Conservation (phyloP, 208 protist species). For the Trypanosoma vivax region DNA sequence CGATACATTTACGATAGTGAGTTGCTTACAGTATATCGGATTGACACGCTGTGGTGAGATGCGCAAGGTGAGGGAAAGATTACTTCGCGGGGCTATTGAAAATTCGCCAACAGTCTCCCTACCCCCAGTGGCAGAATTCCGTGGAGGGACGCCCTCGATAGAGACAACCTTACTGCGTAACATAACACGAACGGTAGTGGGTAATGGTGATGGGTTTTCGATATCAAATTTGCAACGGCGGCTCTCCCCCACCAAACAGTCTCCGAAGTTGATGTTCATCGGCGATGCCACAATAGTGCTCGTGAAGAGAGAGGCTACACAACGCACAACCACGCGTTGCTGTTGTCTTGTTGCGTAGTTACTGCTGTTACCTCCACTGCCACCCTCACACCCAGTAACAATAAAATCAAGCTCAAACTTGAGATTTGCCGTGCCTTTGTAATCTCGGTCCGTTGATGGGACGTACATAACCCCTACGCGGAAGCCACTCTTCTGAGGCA, state of each 20-base stretch:
- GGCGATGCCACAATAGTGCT: conserved; percentile 70
- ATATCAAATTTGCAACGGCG: conserved; percentile 64
- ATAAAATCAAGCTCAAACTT: conserved; percentile 78
- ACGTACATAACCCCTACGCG: conserved; percentile 47
- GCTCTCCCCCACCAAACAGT: conserved; percentile 74
- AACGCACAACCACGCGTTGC: conserved; percentile 56
- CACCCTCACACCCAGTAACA: conserved; percentile 10
- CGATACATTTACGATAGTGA: conserved; percentile 71
- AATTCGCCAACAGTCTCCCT: conserved; percentile 64
- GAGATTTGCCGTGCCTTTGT: conserved; percentile 40
- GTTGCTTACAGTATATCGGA: conserved; percentile 76
- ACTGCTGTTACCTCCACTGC: background rate
- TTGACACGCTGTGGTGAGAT: conserved; percentile 84
- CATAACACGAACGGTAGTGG: conserved; percentile 56
- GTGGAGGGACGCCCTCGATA: conserved; percentile 48
- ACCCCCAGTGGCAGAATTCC: conserved; percentile 12
- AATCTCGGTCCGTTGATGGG: conserved; percentile 42
- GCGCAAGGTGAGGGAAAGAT: conserved; percentile 55
- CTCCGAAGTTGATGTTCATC: conserved; percentile 72
- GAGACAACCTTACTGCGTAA: conserved; percentile 84
- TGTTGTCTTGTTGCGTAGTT: conserved; percentile 22
- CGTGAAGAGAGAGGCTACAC: conserved; percentile 69
- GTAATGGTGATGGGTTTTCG: conserved; percentile 76
- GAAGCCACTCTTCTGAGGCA: conserved; percentile 34
- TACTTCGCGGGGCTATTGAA: conserved; percentile 56